Base-by-base conservation (phyloP, 805 yeast species). In the Saturnispora gosingensis region DNA sequence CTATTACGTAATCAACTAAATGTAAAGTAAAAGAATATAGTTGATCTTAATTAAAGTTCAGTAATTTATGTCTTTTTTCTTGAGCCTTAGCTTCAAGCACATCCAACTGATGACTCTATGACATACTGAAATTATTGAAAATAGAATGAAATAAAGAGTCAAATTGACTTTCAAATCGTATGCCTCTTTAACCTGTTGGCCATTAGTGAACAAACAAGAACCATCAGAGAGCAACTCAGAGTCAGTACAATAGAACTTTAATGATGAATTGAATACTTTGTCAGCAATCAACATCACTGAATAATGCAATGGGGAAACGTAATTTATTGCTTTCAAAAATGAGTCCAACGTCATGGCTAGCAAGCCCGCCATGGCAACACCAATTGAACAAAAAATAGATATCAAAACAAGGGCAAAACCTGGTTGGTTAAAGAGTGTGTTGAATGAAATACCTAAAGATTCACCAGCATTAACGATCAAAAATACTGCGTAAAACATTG, bases 361-460 rank as follows among this genome's bases (percentile, higher is more conserved):
- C 10, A 89, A 70, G 3, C 96, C 97, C 1, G 88, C 85, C 93
- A 88, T 85, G 58, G 85, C 79, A 5, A 85, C 78, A 5, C 91
- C 93, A 47, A 87, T 68, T 2, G 88, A 78, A 49, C 85, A 68
- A 28, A 85, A 63, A 8, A 81, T 74, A 0, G 90, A 77, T 35
- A 88, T 80, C 3, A 85, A 67, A 62, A 85, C 86, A 16, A 86
- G 81, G 0, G 93, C 95, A 60, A 88, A 78, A 0, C 96, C 96
- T 32, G 88, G 76, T 59, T 88, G 88, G 46, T 72, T 68, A 59
- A 88, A 82, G 0, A 84, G 58, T 4, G 90, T 82, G 60, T 86
- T 87, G 53, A 88, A 84, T 47, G 85, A 74, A 6, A 88, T 85
- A 0, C 96, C 97, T 32, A 88, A 70, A 6, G 91, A 82, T 63